Evolutionary conservation across 108 stramenopile species (phyloP), one percentile per base, ranked within the genome.

Genomic region (Craspedostauros australis): DNA sequence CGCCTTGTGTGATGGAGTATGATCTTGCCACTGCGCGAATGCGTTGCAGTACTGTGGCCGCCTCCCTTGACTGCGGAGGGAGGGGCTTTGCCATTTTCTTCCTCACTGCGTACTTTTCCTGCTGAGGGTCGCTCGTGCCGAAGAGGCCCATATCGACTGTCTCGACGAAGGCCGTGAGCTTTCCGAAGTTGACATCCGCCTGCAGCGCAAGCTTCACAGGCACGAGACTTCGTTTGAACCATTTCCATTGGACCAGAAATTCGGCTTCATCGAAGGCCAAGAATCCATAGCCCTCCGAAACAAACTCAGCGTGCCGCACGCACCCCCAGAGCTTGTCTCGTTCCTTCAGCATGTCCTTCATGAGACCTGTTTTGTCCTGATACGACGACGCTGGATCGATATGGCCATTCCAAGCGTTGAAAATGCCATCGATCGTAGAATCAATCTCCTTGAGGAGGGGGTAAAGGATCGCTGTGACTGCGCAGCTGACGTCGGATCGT

Each of bases 221-320:
- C 38, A 4, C 27, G 9, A 54, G 27, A 12, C 24, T 11, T 19
- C 31, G 26, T 26, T 60, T 79, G 11, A 91, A 40, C 89, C 91
- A 92, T 16, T 45, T 52, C 73, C 87, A 92, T 21, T 88, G 80
- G 6, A 86, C 75, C 15, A 88, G 59, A 43, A 92, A 92, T 34
- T 83, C 82, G 16, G 72, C 43, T 46, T 72, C 62, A 15, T 76
- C 64, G 34, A 82, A 74, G n/a, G 55, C 64, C 0, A 73, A 28
- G 28, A 71, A 66, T 2, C 57, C 38, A 11, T 59, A 33, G 11
- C 49, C 7, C 3, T 36, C 51, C 16, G 57, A 21, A 24, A 29
- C 41, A 41, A 73, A 43, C 12, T 27, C 45, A 41, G 22, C 36
- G 20, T 27, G 41, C 51, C 49, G 51, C 11, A 85, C 62, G 53